These are phyloP conservation scores for Plantago major DNA, from an alignment of 257 asterid genomes.

Conservation along the genomic window DNA sequence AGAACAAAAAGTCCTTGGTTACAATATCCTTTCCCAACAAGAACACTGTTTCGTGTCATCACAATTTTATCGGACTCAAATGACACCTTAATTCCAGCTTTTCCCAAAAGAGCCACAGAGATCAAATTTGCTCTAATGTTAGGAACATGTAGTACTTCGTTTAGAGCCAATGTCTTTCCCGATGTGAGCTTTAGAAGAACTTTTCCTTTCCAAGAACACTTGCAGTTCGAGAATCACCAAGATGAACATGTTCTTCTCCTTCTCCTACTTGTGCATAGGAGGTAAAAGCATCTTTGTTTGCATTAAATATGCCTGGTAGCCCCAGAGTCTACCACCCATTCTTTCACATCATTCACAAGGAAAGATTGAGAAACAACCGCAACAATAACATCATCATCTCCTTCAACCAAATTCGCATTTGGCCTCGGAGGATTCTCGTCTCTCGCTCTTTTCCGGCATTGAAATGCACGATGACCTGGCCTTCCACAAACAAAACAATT, in stretches of 20 bases:
- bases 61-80: not conserved
- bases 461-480: not conserved
- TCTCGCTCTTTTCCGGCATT: not conserved
- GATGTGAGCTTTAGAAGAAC: not conserved
- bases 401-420: not conserved
- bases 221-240: not conserved
- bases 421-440: not conserved
- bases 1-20: not conserved
- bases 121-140: too few species aligned
- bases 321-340: not conserved
- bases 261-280: not conserved
- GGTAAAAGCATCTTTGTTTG: not conserved
- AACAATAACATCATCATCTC: not conserved
- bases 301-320: not conserved
- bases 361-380: not conserved
- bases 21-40: not conserved
- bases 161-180: not conserved
- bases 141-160: not conserved
- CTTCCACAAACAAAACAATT: not conserved
- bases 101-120: not conserved
- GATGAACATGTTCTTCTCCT: not conserved
- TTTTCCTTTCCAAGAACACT: constrained; percentile 2
- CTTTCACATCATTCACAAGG: not conserved
- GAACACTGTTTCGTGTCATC: not conserved
- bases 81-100: not conserved